Percentiles rank a stretch among this genome's conserved stretches.
phyloP scores from a whole-genome alignment of 1,284 basidiomycete species.

The Ganoderma boninense region DNA sequence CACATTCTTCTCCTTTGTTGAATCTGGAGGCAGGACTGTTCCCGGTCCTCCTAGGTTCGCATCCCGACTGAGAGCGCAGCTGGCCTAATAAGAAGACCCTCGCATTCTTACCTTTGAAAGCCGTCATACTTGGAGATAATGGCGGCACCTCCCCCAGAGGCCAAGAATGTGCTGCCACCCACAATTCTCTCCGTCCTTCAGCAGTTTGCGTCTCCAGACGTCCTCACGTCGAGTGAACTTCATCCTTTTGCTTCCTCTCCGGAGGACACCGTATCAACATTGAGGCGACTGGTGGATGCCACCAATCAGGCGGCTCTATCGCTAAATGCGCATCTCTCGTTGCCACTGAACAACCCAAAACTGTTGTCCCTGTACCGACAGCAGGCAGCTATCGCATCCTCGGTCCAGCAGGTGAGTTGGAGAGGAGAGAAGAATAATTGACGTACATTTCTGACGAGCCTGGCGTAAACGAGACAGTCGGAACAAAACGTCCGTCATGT shows the following conservation, averaged over 20 bases:
- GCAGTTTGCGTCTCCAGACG: slow-evolving; percentile 29
- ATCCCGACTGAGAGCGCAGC: neutral
- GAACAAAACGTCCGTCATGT: slow-evolving; percentile 59
- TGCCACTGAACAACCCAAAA: slow-evolving; percentile 66
- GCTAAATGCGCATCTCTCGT: slow-evolving; percentile 56
- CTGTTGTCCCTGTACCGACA: slow-evolving; percentile 72
- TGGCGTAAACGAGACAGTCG: slow-evolving; percentile 45
- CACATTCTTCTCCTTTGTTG: neutral
- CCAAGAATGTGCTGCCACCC: slow-evolving; percentile 10
- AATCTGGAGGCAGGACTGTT: too few relatives aligned
- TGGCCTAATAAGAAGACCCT: neutral
- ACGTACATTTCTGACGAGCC: neutral
- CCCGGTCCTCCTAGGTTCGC: neutral
- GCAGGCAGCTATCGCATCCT: slow-evolving; percentile 60
- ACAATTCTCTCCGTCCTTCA: slow-evolving; percentile 31
- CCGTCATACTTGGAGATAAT: neutral
- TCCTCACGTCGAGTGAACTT: slow-evolving; percentile 16
- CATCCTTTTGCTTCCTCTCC: slow-evolving; percentile 37
- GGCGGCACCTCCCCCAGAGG: slow-evolving; percentile 9
- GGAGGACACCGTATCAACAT: slow-evolving; percentile 31
- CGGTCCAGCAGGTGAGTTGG: slow-evolving; percentile 55
- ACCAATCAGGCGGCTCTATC: slow-evolving; percentile 62
- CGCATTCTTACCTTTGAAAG: neutral
- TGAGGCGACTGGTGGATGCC: slow-evolving; percentile 60
- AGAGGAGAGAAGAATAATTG: neutral